Evolutionary conservation across 345 rosid genomes (phyloP).

Genomic region (Raphanus sativus): DNA sequence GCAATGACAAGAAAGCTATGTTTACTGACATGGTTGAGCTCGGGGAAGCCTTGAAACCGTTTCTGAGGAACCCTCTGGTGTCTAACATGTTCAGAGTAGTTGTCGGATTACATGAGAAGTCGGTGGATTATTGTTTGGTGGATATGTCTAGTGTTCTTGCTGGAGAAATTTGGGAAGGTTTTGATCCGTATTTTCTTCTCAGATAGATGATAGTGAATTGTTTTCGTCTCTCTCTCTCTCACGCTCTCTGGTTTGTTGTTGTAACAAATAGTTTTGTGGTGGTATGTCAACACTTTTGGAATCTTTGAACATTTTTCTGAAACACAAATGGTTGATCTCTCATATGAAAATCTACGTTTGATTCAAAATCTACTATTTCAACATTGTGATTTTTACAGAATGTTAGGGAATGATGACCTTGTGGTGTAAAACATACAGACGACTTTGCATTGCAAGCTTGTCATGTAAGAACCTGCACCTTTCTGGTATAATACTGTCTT

Average conservation of each 20-base stretch:
- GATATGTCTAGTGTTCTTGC: conserved; percentile 29
- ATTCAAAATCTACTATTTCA: neutral
- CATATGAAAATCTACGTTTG: neutral
- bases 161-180: conserved; percentile 55
- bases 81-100: conserved; percentile 56
- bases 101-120: conserved; percentile 52
- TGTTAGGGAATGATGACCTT: neutral
- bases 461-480: neutral
- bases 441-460: neutral
- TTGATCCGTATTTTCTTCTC: conserved; percentile 85
- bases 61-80: conserved; percentile 69
- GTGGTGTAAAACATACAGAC: neutral
- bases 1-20: conserved; percentile 35
- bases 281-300: neutral
- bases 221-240: neutral
- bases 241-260: neutral
- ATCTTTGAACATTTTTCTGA: neutral
- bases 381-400: neutral
- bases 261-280: neutral
- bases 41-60: conserved; percentile 55
- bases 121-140: conserved; percentile 24
- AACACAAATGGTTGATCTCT: neutral
- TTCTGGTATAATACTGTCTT: conserved; percentile 44
- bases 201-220: conserved; percentile 4
- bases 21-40: conserved; percentile 51